phyloP scores from a whole-genome alignment of 257 asterid species.

The Phtheirospermum japonicum region DNA sequence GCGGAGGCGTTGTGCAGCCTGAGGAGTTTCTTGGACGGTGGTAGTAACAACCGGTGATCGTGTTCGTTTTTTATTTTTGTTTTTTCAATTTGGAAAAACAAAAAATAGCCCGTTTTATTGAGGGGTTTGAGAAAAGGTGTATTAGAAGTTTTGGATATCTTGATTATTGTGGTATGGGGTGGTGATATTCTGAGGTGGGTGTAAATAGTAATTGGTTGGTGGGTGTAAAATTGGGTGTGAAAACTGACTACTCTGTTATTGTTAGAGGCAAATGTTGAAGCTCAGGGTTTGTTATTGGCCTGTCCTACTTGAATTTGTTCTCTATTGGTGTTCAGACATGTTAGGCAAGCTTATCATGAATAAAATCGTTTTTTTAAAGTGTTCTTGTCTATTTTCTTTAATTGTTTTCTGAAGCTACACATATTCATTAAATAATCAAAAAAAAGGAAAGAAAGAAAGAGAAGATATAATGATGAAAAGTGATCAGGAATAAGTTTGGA shows the following conservation, averaged over 20 bases:
- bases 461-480: not conserved
- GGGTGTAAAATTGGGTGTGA: slow-evolving; percentile 25
- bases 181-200: slow-evolving; percentile 22
- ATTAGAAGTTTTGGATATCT: slow-evolving; percentile 16
- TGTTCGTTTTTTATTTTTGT: no score
- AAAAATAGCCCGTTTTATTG: slow-evolving; percentile 12
- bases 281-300: not conserved
- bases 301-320: slow-evolving; percentile 13
- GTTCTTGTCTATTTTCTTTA: not conserved
- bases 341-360: not conserved
- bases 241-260: slow-evolving; percentile 20
- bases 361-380: slow-evolving; percentile 3
- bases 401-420: not conserved
- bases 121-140: slow-evolving; percentile 23
- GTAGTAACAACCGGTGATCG: slow-evolving; percentile 31
- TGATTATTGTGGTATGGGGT: slow-evolving; percentile 26
- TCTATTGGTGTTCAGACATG: not conserved
- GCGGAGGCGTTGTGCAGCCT: slow-evolving; percentile 68
- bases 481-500: no score
- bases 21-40: slow-evolving; percentile 54
- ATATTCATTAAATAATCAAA: no score
- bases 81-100: no score
- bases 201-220: slow-evolving; percentile 44
- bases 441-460: not conserved
- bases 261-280: slow-evolving; percentile 16